Evolutionary conservation across 2,329 filamentous ascomycete genomes (phyloP).

Genomic region (Curvularia hawaiiensis): DNA sequence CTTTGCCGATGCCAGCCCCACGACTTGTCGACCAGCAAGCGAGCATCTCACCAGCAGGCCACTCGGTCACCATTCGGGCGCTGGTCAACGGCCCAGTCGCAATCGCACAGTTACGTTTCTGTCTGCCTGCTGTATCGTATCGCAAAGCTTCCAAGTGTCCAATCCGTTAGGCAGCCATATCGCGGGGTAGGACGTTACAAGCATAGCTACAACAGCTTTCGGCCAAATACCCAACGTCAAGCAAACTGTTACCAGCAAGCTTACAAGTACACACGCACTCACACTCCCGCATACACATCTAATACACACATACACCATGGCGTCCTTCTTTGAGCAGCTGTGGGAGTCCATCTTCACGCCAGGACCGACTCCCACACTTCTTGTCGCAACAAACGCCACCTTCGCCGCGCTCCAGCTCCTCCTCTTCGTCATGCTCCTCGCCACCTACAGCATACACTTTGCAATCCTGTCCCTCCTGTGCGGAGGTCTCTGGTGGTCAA

Average conservation of each 20-base stretch:
- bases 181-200: constrained; percentile 20
- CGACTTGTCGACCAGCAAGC: constrained; percentile 22
- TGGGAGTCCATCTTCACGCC: constrained; percentile 95
- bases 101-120: constrained; percentile 7
- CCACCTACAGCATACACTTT: constrained; percentile 89
- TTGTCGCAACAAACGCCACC: constrained; percentile 86
- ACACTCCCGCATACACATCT: background rate
- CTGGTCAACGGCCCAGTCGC: constrained; percentile 20
- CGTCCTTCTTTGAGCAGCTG: constrained; percentile 70
- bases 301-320: constrained; percentile 33
- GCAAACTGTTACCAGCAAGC: background rate
- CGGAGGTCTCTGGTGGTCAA: constrained; percentile 84
- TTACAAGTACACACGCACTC: background rate
- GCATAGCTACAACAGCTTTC: constrained; percentile 18
- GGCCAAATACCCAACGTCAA: background rate
- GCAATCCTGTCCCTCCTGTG: constrained; percentile 78
- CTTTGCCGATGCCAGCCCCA: constrained; percentile 25
- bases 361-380: constrained; percentile 83
- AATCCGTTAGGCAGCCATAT: constrained; percentile 31
- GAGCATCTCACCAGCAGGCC: constrained; percentile 15
- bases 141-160: constrained; percentile 13
- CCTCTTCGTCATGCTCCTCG: constrained; percentile 74
- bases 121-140: constrained; percentile 18
- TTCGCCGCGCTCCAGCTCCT: constrained; percentile 86
- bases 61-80: constrained; percentile 22